Conservation (phyloP, 768 basidiomycete genomes). For the Strobilomyces confusus region DNA sequence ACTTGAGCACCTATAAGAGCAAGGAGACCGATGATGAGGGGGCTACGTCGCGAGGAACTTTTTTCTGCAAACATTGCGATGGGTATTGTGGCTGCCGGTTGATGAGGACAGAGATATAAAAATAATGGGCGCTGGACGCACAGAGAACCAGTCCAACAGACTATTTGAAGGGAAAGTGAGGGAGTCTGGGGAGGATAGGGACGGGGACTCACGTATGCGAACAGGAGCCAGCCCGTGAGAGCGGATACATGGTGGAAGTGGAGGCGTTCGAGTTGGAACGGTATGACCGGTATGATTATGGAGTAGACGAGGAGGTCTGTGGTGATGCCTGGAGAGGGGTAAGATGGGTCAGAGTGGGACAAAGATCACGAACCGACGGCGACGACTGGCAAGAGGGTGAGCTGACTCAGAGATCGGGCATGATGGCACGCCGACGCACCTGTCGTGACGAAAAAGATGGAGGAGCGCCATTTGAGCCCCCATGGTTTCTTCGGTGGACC, state of each 20-base stretch:
- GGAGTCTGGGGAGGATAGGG: background rate
- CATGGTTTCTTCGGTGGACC: constrained; percentile 28
- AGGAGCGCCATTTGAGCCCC: constrained; percentile 56
- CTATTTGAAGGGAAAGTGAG: constrained; percentile 28
- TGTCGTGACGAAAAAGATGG: constrained; percentile 51
- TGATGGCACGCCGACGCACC: constrained; percentile 24
- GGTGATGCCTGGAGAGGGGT: constrained; percentile 29
- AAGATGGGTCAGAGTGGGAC: background rate
- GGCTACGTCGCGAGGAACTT: constrained; percentile 42
- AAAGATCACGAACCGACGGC: constrained; percentile 40
- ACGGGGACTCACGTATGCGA: constrained; percentile 44
- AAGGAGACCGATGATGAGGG: constrained; percentile 48
- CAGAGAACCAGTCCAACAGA: constrained; percentile 54
- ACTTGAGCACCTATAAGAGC: constrained; percentile 51
- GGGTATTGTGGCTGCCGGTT: constrained; percentile 47
- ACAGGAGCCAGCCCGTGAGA: constrained; percentile 57
- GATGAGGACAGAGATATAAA: constrained; percentile 1
- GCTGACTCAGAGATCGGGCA: background rate
- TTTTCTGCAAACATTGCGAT: constrained; percentile 54
- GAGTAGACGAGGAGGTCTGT: constrained; percentile 60
- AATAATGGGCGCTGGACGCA: constrained; percentile 25
- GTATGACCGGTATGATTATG: constrained; percentile 58
- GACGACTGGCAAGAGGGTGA: constrained; percentile 35
- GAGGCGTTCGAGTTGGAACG: constrained; percentile 55
- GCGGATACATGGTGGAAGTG: constrained; percentile 44